Conservation (phyloP, 306 rosid species). For the Lathyrus tuberosus region DNA sequence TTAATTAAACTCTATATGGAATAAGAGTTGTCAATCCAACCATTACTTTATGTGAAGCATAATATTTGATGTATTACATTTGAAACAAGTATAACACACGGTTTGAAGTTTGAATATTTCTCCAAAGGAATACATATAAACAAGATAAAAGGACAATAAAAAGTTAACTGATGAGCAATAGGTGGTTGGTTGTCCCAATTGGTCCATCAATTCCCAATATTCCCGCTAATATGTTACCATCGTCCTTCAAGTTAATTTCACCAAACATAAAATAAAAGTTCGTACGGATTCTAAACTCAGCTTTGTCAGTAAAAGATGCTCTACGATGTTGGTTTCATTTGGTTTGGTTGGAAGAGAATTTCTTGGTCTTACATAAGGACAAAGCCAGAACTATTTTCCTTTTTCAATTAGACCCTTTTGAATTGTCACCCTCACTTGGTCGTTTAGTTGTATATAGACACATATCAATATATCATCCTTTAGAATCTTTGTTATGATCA, state of each 20-base stretch:
- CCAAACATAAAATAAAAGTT: not conserved
- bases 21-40: too few species aligned
- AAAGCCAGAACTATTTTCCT: slow-evolving; percentile 35
- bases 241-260: slow-evolving; percentile 37
- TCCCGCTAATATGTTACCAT: slow-evolving; percentile 31
- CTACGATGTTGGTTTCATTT: not conserved
- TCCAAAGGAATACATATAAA: not conserved
- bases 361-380: slow-evolving; percentile 41
- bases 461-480: not conserved
- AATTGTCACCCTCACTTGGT: slow-evolving; percentile 43
- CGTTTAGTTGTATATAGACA: slow-evolving; percentile 20
- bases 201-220: slow-evolving; percentile 35
- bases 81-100: slow-evolving; percentile 17
- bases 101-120: slow-evolving; percentile 40
- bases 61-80: slow-evolving; percentile 21
- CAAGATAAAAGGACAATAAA: not conserved
- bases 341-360: slow-evolving; percentile 37
- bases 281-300: slow-evolving; percentile 12
- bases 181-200: slow-evolving; percentile 36
- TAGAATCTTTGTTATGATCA: slow-evolving; percentile 34
- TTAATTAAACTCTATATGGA: too few species aligned
- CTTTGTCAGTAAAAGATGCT: slow-evolving; percentile 39
- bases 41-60: too few species aligned
- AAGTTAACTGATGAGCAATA: slow-evolving; percentile 34
- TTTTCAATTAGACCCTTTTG: slow-evolving; percentile 46